phyloP scores from a whole-genome alignment of 1,139 yeast species.

The Arxiozyma telluris region DNA sequence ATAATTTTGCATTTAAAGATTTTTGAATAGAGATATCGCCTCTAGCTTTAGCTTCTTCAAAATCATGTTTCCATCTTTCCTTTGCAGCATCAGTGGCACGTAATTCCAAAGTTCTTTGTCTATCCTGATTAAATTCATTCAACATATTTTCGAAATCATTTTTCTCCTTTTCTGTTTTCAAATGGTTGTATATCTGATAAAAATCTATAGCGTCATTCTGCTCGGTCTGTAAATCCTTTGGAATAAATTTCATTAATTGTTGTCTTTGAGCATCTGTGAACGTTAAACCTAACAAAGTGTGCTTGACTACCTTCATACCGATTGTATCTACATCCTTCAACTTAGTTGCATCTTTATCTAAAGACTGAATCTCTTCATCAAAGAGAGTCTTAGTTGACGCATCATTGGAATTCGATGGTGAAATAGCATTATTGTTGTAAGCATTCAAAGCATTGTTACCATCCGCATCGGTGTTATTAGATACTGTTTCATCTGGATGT shows the following conservation, averaged over 20 bases:
- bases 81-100: conserved; percentile 79
- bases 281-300: conserved; percentile 60
- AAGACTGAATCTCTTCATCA: neutral
- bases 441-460: neutral
- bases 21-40: conserved; percentile 53
- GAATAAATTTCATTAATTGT: conserved; percentile 33
- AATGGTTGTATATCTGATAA: conserved; percentile 49
- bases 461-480: neutral
- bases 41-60: conserved; percentile 56
- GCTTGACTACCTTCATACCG: conserved; percentile 74
- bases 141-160: conserved; percentile 52
- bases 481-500: neutral
- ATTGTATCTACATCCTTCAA: conserved; percentile 66
- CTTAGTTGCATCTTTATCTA: conserved; percentile 46
- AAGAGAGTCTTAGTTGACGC: conserved; percentile 1
- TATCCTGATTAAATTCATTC: conserved; percentile 58
- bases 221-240: conserved; percentile 13
- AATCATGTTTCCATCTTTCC: conserved; percentile 80
- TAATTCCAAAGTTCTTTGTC: conserved; percentile 70
- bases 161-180: conserved; percentile 46
- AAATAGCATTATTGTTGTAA: neutral
- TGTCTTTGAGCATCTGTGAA: conserved; percentile 26
- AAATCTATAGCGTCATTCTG: conserved; percentile 45
- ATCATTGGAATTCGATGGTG: neutral
- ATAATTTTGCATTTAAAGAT: conserved; percentile 62